phyloP scores from a whole-genome alignment of 2,329 filamentous ascomycete species.

The Gaeumannomyces sp. region DNA sequence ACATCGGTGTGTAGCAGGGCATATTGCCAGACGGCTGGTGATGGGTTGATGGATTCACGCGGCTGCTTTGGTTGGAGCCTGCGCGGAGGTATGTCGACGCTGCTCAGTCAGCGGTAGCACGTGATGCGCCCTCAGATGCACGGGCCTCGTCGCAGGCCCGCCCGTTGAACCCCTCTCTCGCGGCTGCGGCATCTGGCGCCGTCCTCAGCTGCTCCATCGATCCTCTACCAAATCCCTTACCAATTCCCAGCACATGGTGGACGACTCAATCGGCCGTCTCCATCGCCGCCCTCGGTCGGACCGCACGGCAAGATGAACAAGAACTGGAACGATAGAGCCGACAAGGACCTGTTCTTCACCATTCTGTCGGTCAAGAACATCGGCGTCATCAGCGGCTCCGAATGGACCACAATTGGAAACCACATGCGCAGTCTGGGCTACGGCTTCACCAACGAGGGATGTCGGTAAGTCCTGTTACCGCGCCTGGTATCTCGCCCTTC shows the following conservation, averaged over 20 bases:
- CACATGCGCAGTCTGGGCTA: slow-evolving; percentile 54
- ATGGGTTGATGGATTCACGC: too few relatives aligned
- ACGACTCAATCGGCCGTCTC: slow-evolving; percentile 4
- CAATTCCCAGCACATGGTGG: slow-evolving; percentile 12
- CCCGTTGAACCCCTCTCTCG: slow-evolving; percentile 1
- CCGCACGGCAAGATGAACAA: slow-evolving; percentile 39
- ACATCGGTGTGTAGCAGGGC: not conserved
- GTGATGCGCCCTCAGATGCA: not conserved
- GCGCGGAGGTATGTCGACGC: not conserved
- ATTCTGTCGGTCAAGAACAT: slow-evolving; percentile 58
- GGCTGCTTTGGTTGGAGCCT: too few relatives aligned
- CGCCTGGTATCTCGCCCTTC: not conserved
- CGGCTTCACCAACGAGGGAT: slow-evolving; percentile 59
- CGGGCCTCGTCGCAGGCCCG: not conserved
- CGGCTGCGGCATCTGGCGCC: not conserved
- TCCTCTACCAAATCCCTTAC: slow-evolving; percentile 23
- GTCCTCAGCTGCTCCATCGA: slow-evolving; percentile 15
- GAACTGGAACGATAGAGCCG: slow-evolving; percentile 56
- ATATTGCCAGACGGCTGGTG: too few relatives aligned
- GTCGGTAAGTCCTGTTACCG: slow-evolving; percentile 42
- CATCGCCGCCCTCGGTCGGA: not conserved
- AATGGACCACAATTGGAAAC: slow-evolving; percentile 58
- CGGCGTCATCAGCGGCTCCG: slow-evolving; percentile 53
- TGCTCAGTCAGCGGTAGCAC: not conserved
- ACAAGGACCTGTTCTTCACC: slow-evolving; percentile 58